Evolutionary conservation across 352 stramenopile genomes (phyloP).

Genomic region (Globisporangium emineosum): DNA sequence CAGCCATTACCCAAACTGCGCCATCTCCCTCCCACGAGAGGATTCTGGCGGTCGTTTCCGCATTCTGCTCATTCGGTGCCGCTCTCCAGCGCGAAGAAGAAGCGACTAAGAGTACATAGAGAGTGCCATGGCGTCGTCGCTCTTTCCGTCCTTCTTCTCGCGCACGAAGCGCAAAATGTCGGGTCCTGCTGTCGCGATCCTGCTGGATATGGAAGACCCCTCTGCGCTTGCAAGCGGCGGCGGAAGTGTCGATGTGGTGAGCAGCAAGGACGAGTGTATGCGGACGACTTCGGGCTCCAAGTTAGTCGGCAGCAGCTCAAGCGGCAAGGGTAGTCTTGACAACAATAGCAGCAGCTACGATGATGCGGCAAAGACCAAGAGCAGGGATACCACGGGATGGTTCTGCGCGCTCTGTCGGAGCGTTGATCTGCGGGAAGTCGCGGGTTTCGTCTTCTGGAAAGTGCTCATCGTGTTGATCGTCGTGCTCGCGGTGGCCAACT

Average conservation of each 20-base stretch:
- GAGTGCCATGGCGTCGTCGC: neutral
- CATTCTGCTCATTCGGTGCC: neutral
- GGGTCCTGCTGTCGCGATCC: slow-evolving; percentile 32
- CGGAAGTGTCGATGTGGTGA: neutral
- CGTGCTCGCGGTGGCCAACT: slow-evolving; percentile 43
- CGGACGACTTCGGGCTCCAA: slow-evolving; percentile 3
- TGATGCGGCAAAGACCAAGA: slow-evolving; percentile 6
- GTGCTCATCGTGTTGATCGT: slow-evolving; percentile 40
- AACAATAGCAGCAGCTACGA: neutral
- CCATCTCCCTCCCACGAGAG: no score
- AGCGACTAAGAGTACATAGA: neutral
- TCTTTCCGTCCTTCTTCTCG: slow-evolving; percentile 20
- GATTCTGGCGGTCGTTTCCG: neutral
- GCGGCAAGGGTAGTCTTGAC: neutral
- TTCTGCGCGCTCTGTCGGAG: slow-evolving; percentile 26
- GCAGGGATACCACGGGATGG: neutral
- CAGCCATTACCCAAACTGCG: neutral
- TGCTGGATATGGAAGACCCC: slow-evolving; percentile 3
- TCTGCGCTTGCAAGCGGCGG: neutral
- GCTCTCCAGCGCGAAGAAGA: no score
- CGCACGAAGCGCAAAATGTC: slow-evolving; percentile 63
- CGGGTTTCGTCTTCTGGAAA: slow-evolving; percentile 39
- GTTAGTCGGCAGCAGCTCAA: neutral
- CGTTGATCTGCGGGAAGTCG: slow-evolving; percentile 41
- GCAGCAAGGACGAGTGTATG: slow-evolving; percentile 6